phyloP scores from a whole-genome alignment of 2,329 filamentous ascomycete genomes.

The Calonectria naviculata region DNA sequence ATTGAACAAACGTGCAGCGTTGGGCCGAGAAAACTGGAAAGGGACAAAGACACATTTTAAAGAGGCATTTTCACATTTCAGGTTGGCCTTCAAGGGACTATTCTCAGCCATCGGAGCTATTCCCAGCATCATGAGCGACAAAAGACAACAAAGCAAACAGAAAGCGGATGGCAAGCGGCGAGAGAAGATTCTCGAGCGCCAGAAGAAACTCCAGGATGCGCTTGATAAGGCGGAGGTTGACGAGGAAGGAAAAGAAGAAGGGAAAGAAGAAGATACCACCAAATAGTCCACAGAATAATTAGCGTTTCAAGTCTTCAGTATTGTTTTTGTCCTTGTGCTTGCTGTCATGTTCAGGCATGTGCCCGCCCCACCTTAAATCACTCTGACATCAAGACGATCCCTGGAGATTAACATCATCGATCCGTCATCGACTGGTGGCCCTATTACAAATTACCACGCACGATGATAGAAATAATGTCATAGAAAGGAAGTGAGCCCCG shows the following conservation, averaged over 20 bases:
- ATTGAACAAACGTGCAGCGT: conserved; percentile 52
- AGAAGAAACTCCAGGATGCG: conserved; percentile 17
- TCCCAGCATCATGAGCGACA: conserved; percentile 51
- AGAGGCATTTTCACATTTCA: conserved; percentile 50
- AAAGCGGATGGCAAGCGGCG: conserved; percentile 46
- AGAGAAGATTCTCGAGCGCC: conserved; percentile 49
- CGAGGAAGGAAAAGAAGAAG: conserved; percentile 17
- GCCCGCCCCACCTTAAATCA: too few species aligned
- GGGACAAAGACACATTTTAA: conserved; percentile 53
- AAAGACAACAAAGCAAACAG: conserved; percentile 43
- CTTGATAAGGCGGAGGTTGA: conserved; percentile 34
- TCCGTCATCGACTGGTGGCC: too few species aligned
- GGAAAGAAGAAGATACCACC: neutral
- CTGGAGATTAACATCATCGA: too few species aligned
- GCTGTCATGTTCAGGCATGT: too few species aligned
- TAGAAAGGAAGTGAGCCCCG: too few species aligned
- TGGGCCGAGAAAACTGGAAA: conserved; percentile 49
- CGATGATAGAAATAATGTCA: too few species aligned
- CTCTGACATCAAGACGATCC: too few species aligned
- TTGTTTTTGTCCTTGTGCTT: too few species aligned
- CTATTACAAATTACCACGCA: too few species aligned
- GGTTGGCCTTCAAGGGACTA: conserved; percentile 44
- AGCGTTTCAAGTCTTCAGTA: neutral
- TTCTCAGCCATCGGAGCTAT: conserved; percentile 45
- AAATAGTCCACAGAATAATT: neutral